Evolutionary conservation across 495 filamentous ascomycete genomes (phyloP).

Genomic region (Penicillium lividum): DNA sequence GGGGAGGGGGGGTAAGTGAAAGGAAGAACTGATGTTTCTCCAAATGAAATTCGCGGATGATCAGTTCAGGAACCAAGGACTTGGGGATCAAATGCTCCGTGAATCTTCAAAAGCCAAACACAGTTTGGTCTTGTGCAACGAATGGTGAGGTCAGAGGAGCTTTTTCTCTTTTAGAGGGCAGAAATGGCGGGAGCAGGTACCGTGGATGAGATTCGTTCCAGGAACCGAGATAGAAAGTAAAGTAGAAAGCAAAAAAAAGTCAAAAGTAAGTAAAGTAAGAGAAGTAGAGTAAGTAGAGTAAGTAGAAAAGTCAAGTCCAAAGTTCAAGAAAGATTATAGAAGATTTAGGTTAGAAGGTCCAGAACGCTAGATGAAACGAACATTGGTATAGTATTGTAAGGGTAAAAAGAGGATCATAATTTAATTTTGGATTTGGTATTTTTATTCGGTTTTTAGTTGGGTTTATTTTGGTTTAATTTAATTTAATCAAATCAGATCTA

Average conservation of each 20-base stretch:
- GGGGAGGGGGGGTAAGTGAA: background rate
- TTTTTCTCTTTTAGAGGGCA: constrained; percentile 12
- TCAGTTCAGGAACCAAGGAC: constrained; percentile 3
- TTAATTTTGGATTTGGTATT: no score
- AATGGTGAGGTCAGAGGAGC: constrained; percentile 29
- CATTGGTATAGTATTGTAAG: constrained; percentile 1
- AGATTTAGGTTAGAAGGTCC: constrained; percentile 7
- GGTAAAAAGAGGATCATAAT: constrained; percentile 1
- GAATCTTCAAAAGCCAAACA: constrained; percentile 19
- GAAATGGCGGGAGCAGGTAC: constrained; percentile 20
- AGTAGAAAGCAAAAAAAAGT: constrained; percentile 10
- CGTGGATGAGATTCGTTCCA: constrained; percentile 14
- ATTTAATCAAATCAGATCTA: no score
- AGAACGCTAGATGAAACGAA: constrained; percentile 9
- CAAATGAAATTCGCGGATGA: background rate
- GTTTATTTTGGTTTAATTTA: no score
- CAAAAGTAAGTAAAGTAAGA: constrained; percentile 8
- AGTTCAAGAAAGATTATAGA: constrained; percentile 6
- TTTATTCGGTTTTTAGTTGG: no score
- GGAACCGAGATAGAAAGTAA: constrained; percentile 3
- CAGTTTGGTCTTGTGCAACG: constrained; percentile 24
- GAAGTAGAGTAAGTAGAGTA: constrained; percentile 4
- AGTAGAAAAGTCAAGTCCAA: constrained; percentile 11
- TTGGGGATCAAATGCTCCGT: constrained; percentile 15
- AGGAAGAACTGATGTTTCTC: constrained; percentile 16